phyloP scores from a whole-genome alignment of 139 green algal genomes.

The Raphidocelis subcapitata region DNA sequence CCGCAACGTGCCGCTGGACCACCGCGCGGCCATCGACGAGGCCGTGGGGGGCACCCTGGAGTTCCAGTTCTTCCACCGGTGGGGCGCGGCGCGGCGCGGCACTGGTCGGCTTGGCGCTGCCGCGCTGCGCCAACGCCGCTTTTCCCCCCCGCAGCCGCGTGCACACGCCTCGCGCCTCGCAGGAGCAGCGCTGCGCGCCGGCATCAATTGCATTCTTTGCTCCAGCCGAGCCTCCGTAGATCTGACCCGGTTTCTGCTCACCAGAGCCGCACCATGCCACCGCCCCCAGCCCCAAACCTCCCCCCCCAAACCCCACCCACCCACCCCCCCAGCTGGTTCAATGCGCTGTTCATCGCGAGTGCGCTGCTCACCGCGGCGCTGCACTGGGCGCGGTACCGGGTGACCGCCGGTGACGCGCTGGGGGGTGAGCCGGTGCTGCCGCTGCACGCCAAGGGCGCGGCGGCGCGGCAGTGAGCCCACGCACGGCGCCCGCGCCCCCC shows the following conservation, averaged over 20 bases:
- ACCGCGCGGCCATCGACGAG: constrained; percentile 57
- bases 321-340: constrained; percentile 55
- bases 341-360: constrained; percentile 60
- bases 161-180: too few relatives aligned
- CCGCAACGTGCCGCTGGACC: constrained; percentile 71
- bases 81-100: neutral
- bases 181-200: neutral
- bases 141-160: neutral
- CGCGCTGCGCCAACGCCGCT: neutral
- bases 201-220: neutral
- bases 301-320: too few relatives aligned
- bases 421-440: constrained; percentile 11
- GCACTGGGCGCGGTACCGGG: constrained; percentile 53
- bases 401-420: constrained; percentile 16
- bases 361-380: constrained; percentile 44
- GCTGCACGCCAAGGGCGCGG: too few relatives aligned
- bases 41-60: constrained; percentile 80
- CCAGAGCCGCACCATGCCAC: too few relatives aligned
- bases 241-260: too few relatives aligned
- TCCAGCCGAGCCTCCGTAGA: too few relatives aligned
- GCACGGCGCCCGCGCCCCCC: too few relatives aligned
- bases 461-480: too few relatives aligned
- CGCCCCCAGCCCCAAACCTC: too few relatives aligned
- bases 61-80: constrained; percentile 83
- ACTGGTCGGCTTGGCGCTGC: too few relatives aligned